Evolutionary conservation across 2,329 filamentous ascomycete species (phyloP).

Genomic region (Cytospora leucostoma): DNA sequence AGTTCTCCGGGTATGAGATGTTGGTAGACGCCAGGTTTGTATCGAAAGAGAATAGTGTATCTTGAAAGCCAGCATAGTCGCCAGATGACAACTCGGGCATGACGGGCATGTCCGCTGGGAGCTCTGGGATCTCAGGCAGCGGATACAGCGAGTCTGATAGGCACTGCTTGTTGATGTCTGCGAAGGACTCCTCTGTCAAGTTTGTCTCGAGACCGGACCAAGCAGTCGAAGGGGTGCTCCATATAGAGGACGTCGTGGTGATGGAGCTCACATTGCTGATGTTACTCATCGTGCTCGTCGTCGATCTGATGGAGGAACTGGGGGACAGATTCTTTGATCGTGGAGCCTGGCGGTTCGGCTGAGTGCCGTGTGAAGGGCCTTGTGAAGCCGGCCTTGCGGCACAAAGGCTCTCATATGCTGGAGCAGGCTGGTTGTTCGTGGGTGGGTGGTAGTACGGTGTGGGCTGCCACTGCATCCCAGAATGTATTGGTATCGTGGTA

Average conservation of each 20-base stretch:
- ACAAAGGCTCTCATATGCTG: conserved; percentile 14
- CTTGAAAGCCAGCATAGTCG: conserved; percentile 35
- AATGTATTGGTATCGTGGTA: conserved; percentile 27
- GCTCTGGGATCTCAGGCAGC: conserved; percentile 46
- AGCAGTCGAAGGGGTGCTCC: conserved; percentile 45
- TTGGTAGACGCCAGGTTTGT: conserved; percentile 37
- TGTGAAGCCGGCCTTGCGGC: conserved; percentile 1
- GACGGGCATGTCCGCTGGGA: conserved; percentile 45
- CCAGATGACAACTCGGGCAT: conserved; percentile 33
- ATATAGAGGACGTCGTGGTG: conserved; percentile 52
- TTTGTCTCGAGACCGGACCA: conserved; percentile 44
- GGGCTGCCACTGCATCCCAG: conserved; percentile 36
- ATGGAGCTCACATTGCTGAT: conserved; percentile 38
- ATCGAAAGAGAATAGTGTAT: conserved; percentile 41
- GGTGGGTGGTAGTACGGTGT: conserved; percentile 27
- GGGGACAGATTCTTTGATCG: conserved; percentile 48
- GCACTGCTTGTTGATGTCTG: conserved; percentile 29
- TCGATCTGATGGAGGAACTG: conserved; percentile 52
- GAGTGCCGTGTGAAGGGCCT: not conserved
- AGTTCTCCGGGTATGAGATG: conserved; percentile 40
- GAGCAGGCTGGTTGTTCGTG: conserved; percentile 12
- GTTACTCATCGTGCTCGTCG: conserved; percentile 40
- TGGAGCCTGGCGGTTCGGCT: conserved; percentile 26
- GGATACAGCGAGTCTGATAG: conserved; percentile 35
- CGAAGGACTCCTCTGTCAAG: conserved; percentile 40